Percentiles rank a stretch among this genome's conserved stretches.
Evolutionary conservation across 768 basidiomycete genomes (phyloP).

Genomic region (Gloeopeniophorella convolvens): DNA sequence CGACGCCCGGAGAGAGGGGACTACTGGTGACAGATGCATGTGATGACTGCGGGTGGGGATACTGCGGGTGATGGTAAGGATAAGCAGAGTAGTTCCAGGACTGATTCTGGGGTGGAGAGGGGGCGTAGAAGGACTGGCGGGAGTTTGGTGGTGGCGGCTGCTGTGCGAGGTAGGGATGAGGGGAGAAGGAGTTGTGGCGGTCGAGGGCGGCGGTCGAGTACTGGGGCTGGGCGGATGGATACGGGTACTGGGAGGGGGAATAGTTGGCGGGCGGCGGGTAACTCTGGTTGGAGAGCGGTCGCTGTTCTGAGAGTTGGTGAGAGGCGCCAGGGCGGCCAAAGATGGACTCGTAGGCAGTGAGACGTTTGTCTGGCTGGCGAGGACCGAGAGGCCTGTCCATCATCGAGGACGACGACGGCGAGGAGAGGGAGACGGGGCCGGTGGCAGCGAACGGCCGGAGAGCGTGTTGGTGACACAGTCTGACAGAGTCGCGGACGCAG

Average conservation of each 20-base stretch:
- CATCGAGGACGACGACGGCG: constrained; percentile 10
- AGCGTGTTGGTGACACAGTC: too few relatives aligned
- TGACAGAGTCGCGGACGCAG: too few relatives aligned
- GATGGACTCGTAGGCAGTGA: constrained; percentile 80
- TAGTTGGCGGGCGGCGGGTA: constrained; percentile 20
- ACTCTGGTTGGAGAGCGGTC: constrained; percentile 20
- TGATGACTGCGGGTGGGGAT: constrained; percentile 32
- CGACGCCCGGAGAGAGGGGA: constrained; percentile 41
- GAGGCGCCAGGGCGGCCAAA: constrained; percentile 67
- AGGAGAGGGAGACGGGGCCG: constrained; percentile 2
- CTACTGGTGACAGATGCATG: constrained; percentile 43
- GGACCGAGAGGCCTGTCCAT: constrained; percentile 59
- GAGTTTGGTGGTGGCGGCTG: constrained; percentile 26
- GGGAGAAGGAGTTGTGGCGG: constrained; percentile 38
- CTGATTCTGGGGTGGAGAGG: constrained; percentile 23
- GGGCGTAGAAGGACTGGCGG: constrained; percentile 37
- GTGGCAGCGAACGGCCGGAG: too few relatives aligned
- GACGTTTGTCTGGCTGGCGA: constrained; percentile 60
- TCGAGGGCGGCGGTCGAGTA: constrained; percentile 32
- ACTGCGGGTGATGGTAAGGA: constrained; percentile 30
- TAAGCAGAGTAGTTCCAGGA: constrained; percentile 22
- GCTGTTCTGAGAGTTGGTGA: constrained; percentile 37
- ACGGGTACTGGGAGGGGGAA: constrained; percentile 26
- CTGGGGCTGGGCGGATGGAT: constrained; percentile 35
- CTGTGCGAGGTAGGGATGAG: constrained; percentile 24